Evolutionary conservation across 1,284 basidiomycete genomes (phyloP).

Genomic region (Lignosus rhinocerotis): DNA sequence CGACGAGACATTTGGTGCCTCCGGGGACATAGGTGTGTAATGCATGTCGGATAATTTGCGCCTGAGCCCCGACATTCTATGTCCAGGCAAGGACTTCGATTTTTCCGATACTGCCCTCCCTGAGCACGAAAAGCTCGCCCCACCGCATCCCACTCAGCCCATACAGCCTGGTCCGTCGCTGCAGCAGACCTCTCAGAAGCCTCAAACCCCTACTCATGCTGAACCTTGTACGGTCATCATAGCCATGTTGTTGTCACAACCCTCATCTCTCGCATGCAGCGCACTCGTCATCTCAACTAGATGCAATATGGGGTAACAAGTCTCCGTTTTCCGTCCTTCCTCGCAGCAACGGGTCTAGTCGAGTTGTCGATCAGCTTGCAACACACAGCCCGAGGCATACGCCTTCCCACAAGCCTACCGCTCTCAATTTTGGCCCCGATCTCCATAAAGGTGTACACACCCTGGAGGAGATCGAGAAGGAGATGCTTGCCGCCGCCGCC

Average conservation of each 20-base stretch:
- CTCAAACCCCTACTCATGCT: conserved; percentile 21
- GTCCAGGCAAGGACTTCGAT: conserved; percentile 89
- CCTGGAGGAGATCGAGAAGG: conserved; percentile 91
- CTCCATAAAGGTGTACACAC: conserved; percentile 60
- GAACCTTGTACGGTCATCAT: conserved; percentile 35
- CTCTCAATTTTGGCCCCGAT: conserved; percentile 26
- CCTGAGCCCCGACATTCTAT: neutral
- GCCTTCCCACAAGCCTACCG: conserved; percentile 21
- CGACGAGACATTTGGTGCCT: conserved; percentile 92
- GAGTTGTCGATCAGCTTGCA: conserved; percentile 36
- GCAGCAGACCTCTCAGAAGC: conserved; percentile 19
- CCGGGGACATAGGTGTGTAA: conserved; percentile 65
- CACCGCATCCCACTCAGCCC: conserved; percentile 11
- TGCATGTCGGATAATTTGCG: neutral
- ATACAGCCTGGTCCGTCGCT: conserved; percentile 9
- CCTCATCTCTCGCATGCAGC: conserved; percentile 36
- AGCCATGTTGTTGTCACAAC: conserved; percentile 30
- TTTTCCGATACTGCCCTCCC: conserved; percentile 60
- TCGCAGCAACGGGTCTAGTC: conserved; percentile 49
- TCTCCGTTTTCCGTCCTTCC: conserved; percentile 72
- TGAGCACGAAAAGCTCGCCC: conserved; percentile 26
- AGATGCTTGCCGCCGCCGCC: conserved; percentile 69
- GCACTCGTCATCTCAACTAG: conserved; percentile 47
- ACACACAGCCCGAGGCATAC: conserved; percentile 22
- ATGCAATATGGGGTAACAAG: conserved; percentile 79